Percentiles rank a stretch among this genome's conserved stretches.
Evolutionary conservation across 208 protist genomes (phyloP).

Genomic region (Leishmania major): DNA sequence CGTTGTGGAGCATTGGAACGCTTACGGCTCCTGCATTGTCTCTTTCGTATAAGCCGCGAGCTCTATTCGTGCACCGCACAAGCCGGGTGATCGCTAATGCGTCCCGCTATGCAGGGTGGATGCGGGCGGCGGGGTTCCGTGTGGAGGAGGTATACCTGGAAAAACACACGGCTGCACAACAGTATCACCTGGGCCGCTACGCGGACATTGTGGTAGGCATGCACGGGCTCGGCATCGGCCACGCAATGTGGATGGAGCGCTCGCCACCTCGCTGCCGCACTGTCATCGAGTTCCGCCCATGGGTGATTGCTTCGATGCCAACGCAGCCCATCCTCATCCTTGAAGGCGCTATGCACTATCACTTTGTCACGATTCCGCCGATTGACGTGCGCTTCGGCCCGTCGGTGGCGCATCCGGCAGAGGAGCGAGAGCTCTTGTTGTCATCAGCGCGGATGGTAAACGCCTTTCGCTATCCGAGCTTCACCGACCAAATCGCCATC

Average conservation of each 20-base stretch:
- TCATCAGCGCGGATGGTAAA: constrained; percentile 16
- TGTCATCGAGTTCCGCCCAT: constrained; percentile 57
- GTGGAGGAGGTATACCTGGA: constrained; percentile 53
- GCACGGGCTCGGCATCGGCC: constrained; percentile 55
- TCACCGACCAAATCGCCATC: constrained; percentile 37
- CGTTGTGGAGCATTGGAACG: constrained; percentile 3
- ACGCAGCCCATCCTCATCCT: constrained; percentile 28
- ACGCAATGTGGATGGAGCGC: constrained; percentile 61
- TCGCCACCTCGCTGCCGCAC: constrained; percentile 33
- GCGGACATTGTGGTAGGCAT: constrained; percentile 64
- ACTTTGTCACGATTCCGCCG: constrained; percentile 31
- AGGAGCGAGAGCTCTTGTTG: constrained; percentile 31
- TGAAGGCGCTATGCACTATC: constrained; percentile 22
- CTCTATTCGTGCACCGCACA: constrained; percentile 45
- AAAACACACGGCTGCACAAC: constrained; percentile 34
- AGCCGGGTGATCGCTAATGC: constrained; percentile 39
- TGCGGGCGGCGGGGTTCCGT: constrained; percentile 43
- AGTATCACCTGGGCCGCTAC: constrained; percentile 49
- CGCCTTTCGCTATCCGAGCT: constrained; percentile 30
- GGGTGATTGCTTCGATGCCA: constrained; percentile 32
- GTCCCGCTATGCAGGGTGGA: constrained; percentile 23
- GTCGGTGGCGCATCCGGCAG: constrained; percentile 17
- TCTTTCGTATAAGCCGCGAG: constrained; percentile 28
- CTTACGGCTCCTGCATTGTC: background rate
- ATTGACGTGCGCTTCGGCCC: constrained; percentile 37